A percentile compares a stretch with the other conserved stretches of the same genome.
Conservation (phyloP, 306 rosid species). For the Fragaria vesca region DNA sequence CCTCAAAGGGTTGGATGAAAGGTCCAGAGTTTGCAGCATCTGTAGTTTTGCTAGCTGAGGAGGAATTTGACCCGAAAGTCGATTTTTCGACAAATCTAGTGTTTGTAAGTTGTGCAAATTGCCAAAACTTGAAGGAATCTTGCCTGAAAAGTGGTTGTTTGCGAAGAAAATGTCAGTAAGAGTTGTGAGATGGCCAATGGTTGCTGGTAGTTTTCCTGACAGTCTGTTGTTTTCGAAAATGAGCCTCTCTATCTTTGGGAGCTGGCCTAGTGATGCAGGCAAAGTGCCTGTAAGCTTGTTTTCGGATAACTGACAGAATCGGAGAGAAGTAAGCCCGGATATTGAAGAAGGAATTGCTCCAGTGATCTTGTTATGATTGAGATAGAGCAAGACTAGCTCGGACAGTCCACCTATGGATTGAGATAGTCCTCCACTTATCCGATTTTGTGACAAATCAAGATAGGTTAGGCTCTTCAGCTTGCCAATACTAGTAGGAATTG, state of each 20-base stretch:
- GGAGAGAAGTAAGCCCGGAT: constrained; percentile 47
- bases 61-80: constrained; percentile 42
- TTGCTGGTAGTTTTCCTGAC: constrained; percentile 46
- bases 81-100: constrained; percentile 45
- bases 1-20: constrained; percentile 56
- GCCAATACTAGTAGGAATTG: constrained; percentile 43
- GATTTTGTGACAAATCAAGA: constrained; percentile 58
- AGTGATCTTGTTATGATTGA: constrained; percentile 43
- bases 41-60: constrained; percentile 39
- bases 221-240: constrained; percentile 54
- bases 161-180: constrained; percentile 49
- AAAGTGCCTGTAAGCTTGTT: constrained; percentile 42
- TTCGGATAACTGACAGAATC: constrained; percentile 42
- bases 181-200: constrained; percentile 43
- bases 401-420: constrained; percentile 49
- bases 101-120: constrained; percentile 43
- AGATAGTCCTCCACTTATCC: constrained; percentile 48
- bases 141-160: constrained; percentile 47
- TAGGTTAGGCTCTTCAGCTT: constrained; percentile 38
- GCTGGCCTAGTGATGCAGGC: constrained; percentile 56
- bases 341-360: constrained; percentile 55
- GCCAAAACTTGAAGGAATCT: constrained; percentile 47
- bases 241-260: constrained; percentile 42
- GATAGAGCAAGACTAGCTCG: constrained; percentile 35
- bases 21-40: constrained; percentile 38